Evolutionary conservation across 345 rosid species (phyloP).

Genomic region (Lagerstroemia speciosa): DNA sequence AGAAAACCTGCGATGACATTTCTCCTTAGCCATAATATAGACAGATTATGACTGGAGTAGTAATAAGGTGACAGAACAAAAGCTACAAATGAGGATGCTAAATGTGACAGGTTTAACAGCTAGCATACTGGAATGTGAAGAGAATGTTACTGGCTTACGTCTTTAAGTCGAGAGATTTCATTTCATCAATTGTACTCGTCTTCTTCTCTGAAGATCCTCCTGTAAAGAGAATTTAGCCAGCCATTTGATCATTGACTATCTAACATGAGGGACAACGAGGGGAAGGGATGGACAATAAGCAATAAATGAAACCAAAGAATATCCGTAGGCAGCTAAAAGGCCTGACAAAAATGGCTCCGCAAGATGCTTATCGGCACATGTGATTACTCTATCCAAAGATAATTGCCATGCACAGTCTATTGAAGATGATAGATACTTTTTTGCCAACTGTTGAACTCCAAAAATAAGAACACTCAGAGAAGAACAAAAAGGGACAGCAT

Average conservation of each 20-base stretch:
- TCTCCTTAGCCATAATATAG: too few relatives aligned
- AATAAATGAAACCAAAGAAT: background rate
- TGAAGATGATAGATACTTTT: background rate
- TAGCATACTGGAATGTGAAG: too few relatives aligned
- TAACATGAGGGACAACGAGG: too few relatives aligned
- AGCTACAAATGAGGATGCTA: background rate
- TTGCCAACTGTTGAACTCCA: background rate
- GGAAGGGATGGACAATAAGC: too few relatives aligned
- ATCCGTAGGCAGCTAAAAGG: background rate
- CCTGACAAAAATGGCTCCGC: background rate
- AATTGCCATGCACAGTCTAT: background rate
- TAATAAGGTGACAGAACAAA: background rate
- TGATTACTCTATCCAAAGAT: too few relatives aligned
- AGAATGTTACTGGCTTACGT: background rate
- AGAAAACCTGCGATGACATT: too few relatives aligned
- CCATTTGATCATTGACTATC: too few relatives aligned
- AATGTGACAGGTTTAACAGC: background rate
- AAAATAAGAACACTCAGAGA: constrained; percentile 1
- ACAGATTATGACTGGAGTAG: background rate
- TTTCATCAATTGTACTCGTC: background rate
- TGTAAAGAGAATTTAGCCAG: background rate
- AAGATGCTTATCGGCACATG: background rate
- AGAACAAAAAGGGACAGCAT: constrained; percentile 10
- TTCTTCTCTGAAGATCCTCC: constrained; percentile 2
- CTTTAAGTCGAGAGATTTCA: constrained; percentile 7